Base-by-base conservation (phyloP, 2,329 filamentous ascomycete species). In the Penicillium sp. region DNA sequence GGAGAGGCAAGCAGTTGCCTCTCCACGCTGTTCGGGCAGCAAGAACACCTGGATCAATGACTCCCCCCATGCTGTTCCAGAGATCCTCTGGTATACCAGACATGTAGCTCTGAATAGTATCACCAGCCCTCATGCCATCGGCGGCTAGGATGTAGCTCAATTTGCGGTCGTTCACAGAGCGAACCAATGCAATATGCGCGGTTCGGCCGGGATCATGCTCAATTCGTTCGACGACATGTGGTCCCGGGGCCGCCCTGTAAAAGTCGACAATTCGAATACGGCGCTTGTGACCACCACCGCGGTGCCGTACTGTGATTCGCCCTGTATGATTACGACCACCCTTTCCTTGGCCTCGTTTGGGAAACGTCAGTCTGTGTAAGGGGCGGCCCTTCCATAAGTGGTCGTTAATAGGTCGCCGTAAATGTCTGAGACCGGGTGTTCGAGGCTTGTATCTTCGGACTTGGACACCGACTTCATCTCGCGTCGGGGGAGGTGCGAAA, bases 371-470 rank as follows among this genome's bases (percentile, higher is more conserved):
- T 51, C 87, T 84, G 33, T 90, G 80, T 63, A 88, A 86, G 0
- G 94, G 90, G 56, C 91, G 82, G 58, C 94, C 94, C 76, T 96
- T 97, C 91, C 91, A 97, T 47, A 99, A 79, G 74, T 99, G 94
- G 68, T 97, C 91, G 75, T 97, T 97, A 75, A 97, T 87, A 14
- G 94, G 91, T 45, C 94, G 85, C 72, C 88, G 89, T 63, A 99
- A 79, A 83, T 99, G 94, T 67, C 94, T 87, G 58, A 96, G 75
- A 82, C 94, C 94, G 12, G 93, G 93, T 0, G 94, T 97, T 66
- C 91, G 86, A 35, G 94, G 94, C 73, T 90, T 97, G 75, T 97
- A 99, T 54, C 89, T 94, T 66, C 90, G 86, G 72, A 97, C 71
- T 46, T 81, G 75, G 18, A 75, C 65, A 59, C 70, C 75, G 43